Conservation (phyloP, 1,139 yeast species). For the Spathaspora sp. region DNA sequence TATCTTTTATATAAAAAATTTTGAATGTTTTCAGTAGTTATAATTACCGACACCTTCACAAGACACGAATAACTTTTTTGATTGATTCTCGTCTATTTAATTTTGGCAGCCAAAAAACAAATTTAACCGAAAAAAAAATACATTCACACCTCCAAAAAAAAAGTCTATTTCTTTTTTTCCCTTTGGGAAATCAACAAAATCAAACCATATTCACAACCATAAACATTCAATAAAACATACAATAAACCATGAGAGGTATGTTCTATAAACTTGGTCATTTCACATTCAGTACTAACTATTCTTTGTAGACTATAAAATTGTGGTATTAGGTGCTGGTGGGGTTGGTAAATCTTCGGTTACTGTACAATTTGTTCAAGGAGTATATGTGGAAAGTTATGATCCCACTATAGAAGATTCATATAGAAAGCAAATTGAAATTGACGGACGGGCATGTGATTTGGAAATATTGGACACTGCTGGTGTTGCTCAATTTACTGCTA, state of each 20-base stretch:
- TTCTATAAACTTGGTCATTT: background rate
- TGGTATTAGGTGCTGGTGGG: constrained; percentile 54
- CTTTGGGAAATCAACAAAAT: background rate
- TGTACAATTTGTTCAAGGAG: constrained; percentile 52
- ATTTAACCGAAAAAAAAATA: background rate
- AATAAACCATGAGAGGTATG: constrained; percentile 13
- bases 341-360: constrained; percentile 54
- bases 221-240: background rate
- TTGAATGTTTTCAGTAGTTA: background rate
- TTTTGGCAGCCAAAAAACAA: background rate
- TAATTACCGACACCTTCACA: too few relatives aligned
- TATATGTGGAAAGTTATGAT: constrained; percentile 51
- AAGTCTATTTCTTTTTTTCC: background rate
- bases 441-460: constrained; percentile 86
- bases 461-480: constrained; percentile 59
- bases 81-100: background rate
- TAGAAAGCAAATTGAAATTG: constrained; percentile 87
- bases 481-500: constrained; percentile 53
- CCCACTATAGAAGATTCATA: constrained; percentile 69
- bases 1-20: background rate
- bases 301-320: constrained; percentile 40
- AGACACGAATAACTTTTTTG: background rate
- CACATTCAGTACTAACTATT: constrained; percentile 10
- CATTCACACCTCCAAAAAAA: background rate
- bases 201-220: background rate